Evolutionary conservation across 768 basidiomycete species (phyloP).

Genomic region (Naganishia randhawae): DNA sequence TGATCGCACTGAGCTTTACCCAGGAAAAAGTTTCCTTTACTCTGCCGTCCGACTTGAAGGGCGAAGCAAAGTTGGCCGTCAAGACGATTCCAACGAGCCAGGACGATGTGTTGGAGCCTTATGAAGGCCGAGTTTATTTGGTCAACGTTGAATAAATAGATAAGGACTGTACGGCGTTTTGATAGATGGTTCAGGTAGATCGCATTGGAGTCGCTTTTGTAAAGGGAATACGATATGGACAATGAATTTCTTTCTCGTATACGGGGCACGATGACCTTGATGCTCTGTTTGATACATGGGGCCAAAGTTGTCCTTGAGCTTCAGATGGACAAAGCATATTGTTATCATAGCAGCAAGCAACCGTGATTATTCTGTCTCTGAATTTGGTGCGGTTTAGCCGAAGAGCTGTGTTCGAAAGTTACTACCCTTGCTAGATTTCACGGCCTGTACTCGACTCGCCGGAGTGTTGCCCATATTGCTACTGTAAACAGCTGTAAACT

Average conservation of each 20-base stretch:
- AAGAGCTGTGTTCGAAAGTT: too few relatives aligned
- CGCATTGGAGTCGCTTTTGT: neutral
- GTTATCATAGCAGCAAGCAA: too few relatives aligned
- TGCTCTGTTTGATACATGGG: too few relatives aligned
- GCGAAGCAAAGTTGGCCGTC: conserved; percentile 23
- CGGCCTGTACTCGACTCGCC: too few relatives aligned
- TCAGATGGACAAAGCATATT: too few relatives aligned
- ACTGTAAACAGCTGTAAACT: neutral
- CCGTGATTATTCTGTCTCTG: too few relatives aligned
- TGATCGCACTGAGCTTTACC: conserved; percentile 48
- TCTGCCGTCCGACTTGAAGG: conserved; percentile 16
- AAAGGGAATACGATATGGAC: neutral
- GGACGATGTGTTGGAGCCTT: conserved; percentile 11
- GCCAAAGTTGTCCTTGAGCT: too few relatives aligned
- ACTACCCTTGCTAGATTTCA: too few relatives aligned
- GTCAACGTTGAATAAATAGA: conserved; percentile 23
- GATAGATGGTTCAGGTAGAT: neutral
- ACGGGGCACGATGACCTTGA: neutral
- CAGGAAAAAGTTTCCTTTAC: conserved; percentile 20
- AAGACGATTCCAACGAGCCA: conserved; percentile 15
- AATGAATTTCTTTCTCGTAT: neutral
- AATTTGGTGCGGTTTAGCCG: too few relatives aligned
- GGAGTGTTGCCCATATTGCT: too few relatives aligned
- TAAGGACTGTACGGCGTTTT: neutral
- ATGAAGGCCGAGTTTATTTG: conserved; percentile 21